Conservation (phyloP, 306 rosid genomes). For the cucumber (Cucumis sativus) region Cucumber_9930_V3 NC_026660.2:6895501-6896000, state of each 20-base stretch:
- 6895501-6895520: too few relatives aligned
- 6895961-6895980: not conserved
- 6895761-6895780: not conserved
- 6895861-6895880: not conserved
- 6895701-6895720: slow-evolving; percentile 67
- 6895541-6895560: not conserved
- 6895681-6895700: slow-evolving; percentile 55
- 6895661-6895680: slow-evolving; percentile 75
- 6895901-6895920: not conserved
- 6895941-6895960: not conserved
- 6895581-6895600: too few relatives aligned
- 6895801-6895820: not conserved
- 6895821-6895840: not conserved
- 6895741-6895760: slow-evolving; percentile 74
- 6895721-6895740: slow-evolving; percentile 70
- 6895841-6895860: not conserved
- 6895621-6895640: not conserved
- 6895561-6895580: not conserved
- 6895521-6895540: not conserved
- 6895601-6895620: too few relatives aligned
- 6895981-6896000: not conserved
- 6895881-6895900: not conserved
- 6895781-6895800: not conserved
- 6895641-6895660: not conserved
- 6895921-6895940: not conserved